Evolutionary conservation across 2,329 filamentous ascomycete genomes (phyloP), one percentile per base, ranked within the genome.

Genomic region (Colletotrichum orbiculare): DNA sequence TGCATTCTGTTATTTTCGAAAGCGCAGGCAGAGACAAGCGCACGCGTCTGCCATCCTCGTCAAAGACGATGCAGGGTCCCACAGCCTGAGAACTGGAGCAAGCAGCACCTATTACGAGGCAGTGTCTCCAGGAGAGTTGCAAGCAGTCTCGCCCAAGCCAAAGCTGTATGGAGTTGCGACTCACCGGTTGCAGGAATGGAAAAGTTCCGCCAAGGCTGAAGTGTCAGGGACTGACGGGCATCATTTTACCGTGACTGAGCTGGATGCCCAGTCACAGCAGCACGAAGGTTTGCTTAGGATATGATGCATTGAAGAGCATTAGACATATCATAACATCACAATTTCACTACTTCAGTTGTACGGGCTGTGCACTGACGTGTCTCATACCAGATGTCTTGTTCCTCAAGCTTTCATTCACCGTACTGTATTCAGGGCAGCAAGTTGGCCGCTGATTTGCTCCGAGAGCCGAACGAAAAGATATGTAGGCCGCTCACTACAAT

Each of bases 161-260:
- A 39, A 62, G 33, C 34, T 62, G 2, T 34, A 35, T 11, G 46
- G 53, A 5, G 54, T 38, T 11, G 15, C 17, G 10, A 34, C 42
- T 6, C 34, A 46, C 0, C 13, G 17, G 10, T 47, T 58, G 8
- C 54, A 59, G 39, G 17, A 46, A 6, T 63, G 54, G 46, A n/a
- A 12, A 11, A n/a, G 35, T 10, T 5, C 15, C 6, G 37, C 25
- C 9, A 53, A 41, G 38, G 33, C 35, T 6, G 60, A 63, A 9
- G 33, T 58, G 41, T 11, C 13, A 6, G 54, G 9, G 8, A 46
- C 41, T 6, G 9, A 33, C n/a, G 42, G 17, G n/a, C 41, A 53
- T 45, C 54, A 63, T 12, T 15, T 58, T 41, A 53, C 47, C 8
- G 47, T 53, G 25, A 59, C 54, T 15, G 60, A 63, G 46, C 37